Base-by-base conservation (phyloP, 495 filamentous ascomycete genomes). In the Xylaria castorea region DNA sequence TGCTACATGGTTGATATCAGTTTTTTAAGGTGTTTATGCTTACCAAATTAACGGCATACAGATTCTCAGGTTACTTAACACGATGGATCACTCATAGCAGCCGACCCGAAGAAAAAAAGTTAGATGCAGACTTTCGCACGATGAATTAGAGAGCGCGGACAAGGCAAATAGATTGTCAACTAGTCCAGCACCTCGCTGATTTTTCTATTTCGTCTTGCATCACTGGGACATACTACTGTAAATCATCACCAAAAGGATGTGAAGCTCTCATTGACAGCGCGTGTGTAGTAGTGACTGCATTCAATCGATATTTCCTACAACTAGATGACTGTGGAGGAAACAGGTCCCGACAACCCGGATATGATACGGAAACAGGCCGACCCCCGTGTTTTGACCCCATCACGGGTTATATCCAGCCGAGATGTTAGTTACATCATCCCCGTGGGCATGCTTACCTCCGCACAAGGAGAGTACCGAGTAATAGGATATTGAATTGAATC, bases 281-380 rank as follows among this genome's bases (percentile, higher is more conserved):
- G 38, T 44, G 38, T 11, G 61, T 64, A 20, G 2, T 1, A 14
- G 8, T 53, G 22, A 25, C 22, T 7, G 2, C 11, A 55, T 57
- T 57, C 53, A 32, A 32, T 57, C 25, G 1, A 30, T 25, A 0
- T 30, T 18, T 1, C 18, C 11, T 16, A 5, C 3, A 57, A 32
- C 53, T 5, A 16, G 36, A 44, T 12, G 1, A 25, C 9, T 20
- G 40, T 32, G 12, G 62, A 65, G 62, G 62, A 34, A 16, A 32
- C 30, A 48, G 34, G 18, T 65, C 62, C 62, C 62, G 16, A 27
- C 27, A 65, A 18, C 62, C 42, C 62, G 62, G 62, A 48, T 46
- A 65, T 65, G 62, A 20, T 48, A 65, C 62, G 62, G 62, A 48
- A 65, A 65, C 62, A 65, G 38, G 40, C 16, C 42, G 62, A 32